These are phyloP conservation scores for Candida corydali DNA, from an alignment of 805 yeast species.

Conservation along the genomic window DNA sequence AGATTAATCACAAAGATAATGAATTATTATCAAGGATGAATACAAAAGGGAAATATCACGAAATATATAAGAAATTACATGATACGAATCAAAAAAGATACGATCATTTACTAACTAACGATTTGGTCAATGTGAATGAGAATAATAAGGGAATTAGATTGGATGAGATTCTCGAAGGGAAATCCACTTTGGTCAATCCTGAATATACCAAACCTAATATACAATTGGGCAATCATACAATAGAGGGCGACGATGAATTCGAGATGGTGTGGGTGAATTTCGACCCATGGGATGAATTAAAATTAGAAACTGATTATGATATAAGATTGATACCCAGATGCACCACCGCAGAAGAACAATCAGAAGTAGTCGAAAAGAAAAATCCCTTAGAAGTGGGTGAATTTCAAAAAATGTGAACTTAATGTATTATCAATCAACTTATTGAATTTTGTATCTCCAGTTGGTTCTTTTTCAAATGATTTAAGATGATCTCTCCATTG, in stretches of 20 bases:
- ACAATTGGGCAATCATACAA: slow-evolving; percentile 30
- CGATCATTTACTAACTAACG: slow-evolving; percentile 18
- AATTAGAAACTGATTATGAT: slow-evolving; percentile 34
- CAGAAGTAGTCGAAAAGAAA: neutral
- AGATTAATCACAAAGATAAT: too few species aligned
- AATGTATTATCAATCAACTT: neutral
- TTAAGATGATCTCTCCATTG: too few species aligned
- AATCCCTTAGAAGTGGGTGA: neutral
- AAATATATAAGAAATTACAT: slow-evolving; percentile 24
- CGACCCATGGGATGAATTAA: slow-evolving; percentile 45
- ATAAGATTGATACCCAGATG: slow-evolving; percentile 32
- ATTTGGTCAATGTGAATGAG: slow-evolving; percentile 30
- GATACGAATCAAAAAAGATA: slow-evolving; percentile 20
- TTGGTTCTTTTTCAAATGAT: neutral
- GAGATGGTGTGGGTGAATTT: slow-evolving; percentile 41
- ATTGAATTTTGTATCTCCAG: neutral
- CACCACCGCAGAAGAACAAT: neutral
- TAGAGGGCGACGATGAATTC: slow-evolving; percentile 39
- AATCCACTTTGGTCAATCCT: slow-evolving; percentile 20
- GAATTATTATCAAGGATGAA: slow-evolving; percentile 8
- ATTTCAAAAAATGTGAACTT: too few species aligned
- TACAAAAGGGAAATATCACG: slow-evolving; percentile 22
- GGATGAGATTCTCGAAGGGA: slow-evolving; percentile 32
- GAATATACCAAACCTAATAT: slow-evolving; percentile 33
- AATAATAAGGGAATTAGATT: slow-evolving; percentile 33